Evolutionary conservation across 2,329 filamentous ascomycete genomes (phyloP).

Genomic region (Aspergillus novofumigatus): DNA sequence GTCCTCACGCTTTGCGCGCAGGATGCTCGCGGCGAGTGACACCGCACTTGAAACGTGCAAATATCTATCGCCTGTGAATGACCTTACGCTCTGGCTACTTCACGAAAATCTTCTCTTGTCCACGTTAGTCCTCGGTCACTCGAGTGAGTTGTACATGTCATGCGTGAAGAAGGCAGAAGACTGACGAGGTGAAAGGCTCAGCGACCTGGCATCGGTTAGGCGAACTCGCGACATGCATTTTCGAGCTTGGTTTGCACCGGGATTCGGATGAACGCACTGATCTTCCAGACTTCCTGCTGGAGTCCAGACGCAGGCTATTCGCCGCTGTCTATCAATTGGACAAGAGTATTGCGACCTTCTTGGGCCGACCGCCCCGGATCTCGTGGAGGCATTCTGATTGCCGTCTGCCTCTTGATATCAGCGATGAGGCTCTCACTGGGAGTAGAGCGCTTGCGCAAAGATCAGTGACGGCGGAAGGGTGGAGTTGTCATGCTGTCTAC

Average conservation of each 20-base stretch:
- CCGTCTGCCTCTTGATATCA: conserved; percentile 21
- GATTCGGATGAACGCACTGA: conserved; percentile 12
- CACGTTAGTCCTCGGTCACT: conserved; percentile 33
- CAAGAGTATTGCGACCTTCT: conserved; percentile 26
- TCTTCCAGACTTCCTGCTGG: conserved; percentile 19
- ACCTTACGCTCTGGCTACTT: conserved; percentile 29
- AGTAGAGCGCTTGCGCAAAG: conserved; percentile 2
- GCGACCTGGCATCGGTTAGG: conserved; percentile 23
- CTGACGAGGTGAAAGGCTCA: conserved; percentile 14
- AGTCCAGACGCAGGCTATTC: conserved; percentile 23
- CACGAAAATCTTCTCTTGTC: conserved; percentile 36
- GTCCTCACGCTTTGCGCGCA: conserved; percentile 16
- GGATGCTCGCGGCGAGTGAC: conserved; percentile 32
- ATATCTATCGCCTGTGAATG: conserved; percentile 36
- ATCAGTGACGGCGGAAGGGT: conserved; percentile 16
- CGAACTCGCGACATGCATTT: conserved; percentile 24
- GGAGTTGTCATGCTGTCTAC: conserved; percentile 14
- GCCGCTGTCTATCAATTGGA: conserved; percentile 25
- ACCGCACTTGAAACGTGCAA: conserved; percentile 35
- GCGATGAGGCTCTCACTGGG: conserved; percentile 14
- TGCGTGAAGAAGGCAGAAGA: neutral
- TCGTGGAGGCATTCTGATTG: conserved; percentile 21
- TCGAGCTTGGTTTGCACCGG: conserved; percentile 24
- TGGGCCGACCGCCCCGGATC: conserved; percentile 25
- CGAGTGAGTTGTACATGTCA: conserved; percentile 22